These are phyloP conservation scores for Xylaria sp. DNA, from an alignment of 2,329 filamentous ascomycete genomes.

Conservation along the genomic window DNA sequence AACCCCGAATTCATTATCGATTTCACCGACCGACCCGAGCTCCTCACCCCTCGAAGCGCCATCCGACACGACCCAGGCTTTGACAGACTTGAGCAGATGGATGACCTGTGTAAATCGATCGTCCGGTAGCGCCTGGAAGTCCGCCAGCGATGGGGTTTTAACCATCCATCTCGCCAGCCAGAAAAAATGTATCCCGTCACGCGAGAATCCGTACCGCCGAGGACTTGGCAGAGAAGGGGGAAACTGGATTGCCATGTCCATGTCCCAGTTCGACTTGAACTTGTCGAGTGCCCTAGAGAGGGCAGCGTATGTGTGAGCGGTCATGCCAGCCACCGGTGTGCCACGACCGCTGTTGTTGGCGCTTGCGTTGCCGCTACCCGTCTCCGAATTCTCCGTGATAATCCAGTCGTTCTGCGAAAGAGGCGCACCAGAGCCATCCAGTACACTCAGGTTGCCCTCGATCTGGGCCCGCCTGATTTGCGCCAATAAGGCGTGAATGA, in stretches of 20 bases:
- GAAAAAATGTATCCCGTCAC: slow-evolving; percentile 74
- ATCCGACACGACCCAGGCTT: slow-evolving; percentile 63
- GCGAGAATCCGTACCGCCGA: slow-evolving; percentile 68
- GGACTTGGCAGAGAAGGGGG: slow-evolving; percentile 56
- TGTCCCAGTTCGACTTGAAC: slow-evolving; percentile 74
- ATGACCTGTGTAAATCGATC: slow-evolving; percentile 63
- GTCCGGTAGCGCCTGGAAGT: slow-evolving; percentile 61
- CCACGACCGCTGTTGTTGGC: slow-evolving; percentile 49
- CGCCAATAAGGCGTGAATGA: slow-evolving; percentile 69
- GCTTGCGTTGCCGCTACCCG: slow-evolving; percentile 45
- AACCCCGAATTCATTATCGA: slow-evolving; percentile 68
- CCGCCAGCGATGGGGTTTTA: slow-evolving; percentile 56
- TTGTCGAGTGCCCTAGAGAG: slow-evolving; percentile 65
- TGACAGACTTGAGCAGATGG: slow-evolving; percentile 61
- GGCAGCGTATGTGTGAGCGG: slow-evolving; percentile 50
- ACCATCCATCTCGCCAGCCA: slow-evolving; percentile 70
- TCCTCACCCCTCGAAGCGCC: slow-evolving; percentile 68
- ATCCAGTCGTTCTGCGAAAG: slow-evolving; percentile 63
- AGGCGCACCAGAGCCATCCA: slow-evolving; percentile 55
- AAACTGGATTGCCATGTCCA: slow-evolving; percentile 70
- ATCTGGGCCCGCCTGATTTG: slow-evolving; percentile 55
- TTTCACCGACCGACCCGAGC: slow-evolving; percentile 68
- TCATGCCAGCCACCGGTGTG: slow-evolving; percentile 50
- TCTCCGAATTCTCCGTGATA: slow-evolving; percentile 44
- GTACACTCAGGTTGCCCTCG: slow-evolving; percentile 42